Percentiles rank a stretch among this genome's conserved stretches.
Conservation (phyloP, 2,329 filamentous ascomycete genomes). For the Malbranchea cinnamomea region DNA sequence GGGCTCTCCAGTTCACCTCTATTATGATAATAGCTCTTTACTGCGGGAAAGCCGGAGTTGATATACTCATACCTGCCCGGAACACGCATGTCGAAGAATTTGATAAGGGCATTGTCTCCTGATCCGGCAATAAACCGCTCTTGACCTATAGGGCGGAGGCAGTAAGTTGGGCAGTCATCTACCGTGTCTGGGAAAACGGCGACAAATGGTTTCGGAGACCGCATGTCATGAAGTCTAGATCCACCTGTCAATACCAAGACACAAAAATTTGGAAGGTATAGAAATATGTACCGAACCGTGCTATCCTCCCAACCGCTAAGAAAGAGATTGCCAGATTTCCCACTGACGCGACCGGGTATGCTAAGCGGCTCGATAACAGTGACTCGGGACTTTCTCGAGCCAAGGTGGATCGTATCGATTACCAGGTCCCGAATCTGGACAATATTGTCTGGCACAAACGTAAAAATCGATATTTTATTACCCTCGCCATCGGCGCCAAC, state of each 20-base stretch:
- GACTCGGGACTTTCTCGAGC: slow-evolving; percentile 15
- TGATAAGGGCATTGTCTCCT: slow-evolving; percentile 42
- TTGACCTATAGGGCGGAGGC: slow-evolving; percentile 40
- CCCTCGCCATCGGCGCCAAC: slow-evolving; percentile 33
- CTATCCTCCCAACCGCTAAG: slow-evolving; percentile 47
- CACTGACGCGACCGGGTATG: slow-evolving; percentile 11
- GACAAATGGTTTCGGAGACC: slow-evolving; percentile 34
- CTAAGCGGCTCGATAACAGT: slow-evolving; percentile 25
- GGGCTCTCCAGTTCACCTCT: too few relatives aligned
- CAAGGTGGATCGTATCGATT: slow-evolving; percentile 22
- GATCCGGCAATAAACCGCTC: slow-evolving; percentile 44
- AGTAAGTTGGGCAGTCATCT: slow-evolving; percentile 44
- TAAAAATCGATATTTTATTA: slow-evolving; percentile 35
- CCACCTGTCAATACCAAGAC: too few relatives aligned
- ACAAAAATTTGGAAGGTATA: too few relatives aligned
- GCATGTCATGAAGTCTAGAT: slow-evolving; percentile 46
- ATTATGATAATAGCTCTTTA: too few relatives aligned
- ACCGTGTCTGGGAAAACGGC: slow-evolving; percentile 39
- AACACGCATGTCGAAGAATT: slow-evolving; percentile 45
- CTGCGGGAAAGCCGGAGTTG: too few relatives aligned
- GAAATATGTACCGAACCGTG: slow-evolving; percentile 24
- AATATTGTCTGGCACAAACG: slow-evolving; percentile 33
- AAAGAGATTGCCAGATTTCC: slow-evolving; percentile 35
- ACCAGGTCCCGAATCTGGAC: slow-evolving; percentile 20
- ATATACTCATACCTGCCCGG: slow-evolving; percentile 11